phyloP scores from a whole-genome alignment of 1,139 yeast genomes.

The Meyerozyma elateridarum region DNA sequence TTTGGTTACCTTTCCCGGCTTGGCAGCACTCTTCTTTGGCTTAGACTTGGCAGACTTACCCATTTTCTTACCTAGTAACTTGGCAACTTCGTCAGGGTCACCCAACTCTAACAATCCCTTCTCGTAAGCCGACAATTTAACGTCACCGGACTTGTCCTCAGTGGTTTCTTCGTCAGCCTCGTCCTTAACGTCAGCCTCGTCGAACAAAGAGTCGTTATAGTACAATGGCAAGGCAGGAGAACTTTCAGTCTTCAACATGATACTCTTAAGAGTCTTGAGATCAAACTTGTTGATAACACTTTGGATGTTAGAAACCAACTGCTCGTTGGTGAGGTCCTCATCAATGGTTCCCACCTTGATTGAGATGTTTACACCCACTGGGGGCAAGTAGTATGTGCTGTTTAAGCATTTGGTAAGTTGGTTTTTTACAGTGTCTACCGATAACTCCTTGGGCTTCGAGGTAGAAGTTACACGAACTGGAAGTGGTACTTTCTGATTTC shows the following conservation, averaged over 20 bases:
- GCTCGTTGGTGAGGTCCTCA: conserved; percentile 29
- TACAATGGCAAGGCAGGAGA: conserved; percentile 87
- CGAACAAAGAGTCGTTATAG: conserved; percentile 57
- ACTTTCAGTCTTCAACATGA: conserved; percentile 61
- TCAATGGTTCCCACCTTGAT: conserved; percentile 59
- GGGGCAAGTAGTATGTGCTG: conserved; percentile 61
- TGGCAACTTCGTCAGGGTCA: conserved; percentile 60
- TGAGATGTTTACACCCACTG: conserved; percentile 68
- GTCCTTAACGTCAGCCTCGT: conserved; percentile 18
- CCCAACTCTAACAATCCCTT: conserved; percentile 75
- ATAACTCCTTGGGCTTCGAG: conserved; percentile 37
- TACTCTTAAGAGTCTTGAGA: conserved; percentile 43
- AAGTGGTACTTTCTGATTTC: conserved; percentile 62
- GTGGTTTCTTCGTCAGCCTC: conserved; percentile 18
- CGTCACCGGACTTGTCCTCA: conserved; percentile 17
- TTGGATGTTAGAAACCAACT: conserved; percentile 51
- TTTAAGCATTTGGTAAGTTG: conserved; percentile 55
- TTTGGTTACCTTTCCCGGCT: conserved; percentile 12
- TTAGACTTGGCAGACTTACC: conserved; percentile 9
- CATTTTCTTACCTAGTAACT: conserved; percentile 41
- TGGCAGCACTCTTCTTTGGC: conserved; percentile 13
- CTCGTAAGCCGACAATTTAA: conserved; percentile 59
- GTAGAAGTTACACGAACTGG: conserved; percentile 52
- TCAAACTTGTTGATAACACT: conserved; percentile 51
- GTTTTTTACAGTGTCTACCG: conserved; percentile 51